Conservation (phyloP, 2,329 filamentous ascomycete genomes). For the Anthostomella pinea region DNA sequence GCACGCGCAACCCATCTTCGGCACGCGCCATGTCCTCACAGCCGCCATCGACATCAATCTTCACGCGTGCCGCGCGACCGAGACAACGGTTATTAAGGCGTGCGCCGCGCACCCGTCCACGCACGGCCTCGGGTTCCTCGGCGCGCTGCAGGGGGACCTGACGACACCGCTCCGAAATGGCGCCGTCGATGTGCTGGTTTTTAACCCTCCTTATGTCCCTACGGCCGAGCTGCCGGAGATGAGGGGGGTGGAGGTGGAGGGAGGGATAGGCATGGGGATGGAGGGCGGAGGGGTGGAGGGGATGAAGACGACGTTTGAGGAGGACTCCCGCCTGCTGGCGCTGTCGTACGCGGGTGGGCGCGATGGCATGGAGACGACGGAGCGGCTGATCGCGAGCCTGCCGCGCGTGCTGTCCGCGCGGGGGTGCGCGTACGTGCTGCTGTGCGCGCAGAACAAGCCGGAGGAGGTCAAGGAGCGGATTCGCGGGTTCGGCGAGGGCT, state of each 20-base stretch:
- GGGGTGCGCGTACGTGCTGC: slow-evolving; percentile 83
- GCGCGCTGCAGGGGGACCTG: slow-evolving; percentile 69
- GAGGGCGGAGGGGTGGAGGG: slow-evolving; percentile 12
- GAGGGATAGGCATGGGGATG: not conserved
- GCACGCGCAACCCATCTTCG: slow-evolving; percentile 70
- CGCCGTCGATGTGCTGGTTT: slow-evolving; percentile 79
- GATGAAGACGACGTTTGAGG: slow-evolving; percentile 60
- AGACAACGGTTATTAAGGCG: slow-evolving; percentile 61
- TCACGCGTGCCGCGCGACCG: slow-evolving; percentile 76
- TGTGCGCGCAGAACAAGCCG: slow-evolving; percentile 89
- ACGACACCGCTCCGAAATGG: slow-evolving; percentile 55
- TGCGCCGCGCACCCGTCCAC: slow-evolving; percentile 32
- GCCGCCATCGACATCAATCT: slow-evolving; percentile 81
- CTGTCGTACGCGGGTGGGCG: slow-evolving; percentile 85
- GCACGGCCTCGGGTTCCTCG: slow-evolving; percentile 53
- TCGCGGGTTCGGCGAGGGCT: slow-evolving; percentile 48
- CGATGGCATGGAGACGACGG: slow-evolving; percentile 93
- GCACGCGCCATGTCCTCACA: slow-evolving; percentile 65
- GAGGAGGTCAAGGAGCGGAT: slow-evolving; percentile 67
- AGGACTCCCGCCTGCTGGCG: slow-evolving; percentile 78
- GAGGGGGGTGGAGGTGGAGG: slow-evolving; percentile 25
- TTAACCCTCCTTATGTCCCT: slow-evolving; percentile 97
- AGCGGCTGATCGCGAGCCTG: slow-evolving; percentile 69
- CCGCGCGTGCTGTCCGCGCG: slow-evolving; percentile 59
- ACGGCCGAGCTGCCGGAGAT: slow-evolving; percentile 69